These are phyloP conservation scores for Pseudomonodictys pantanalensis DNA, from an alignment of 495 filamentous ascomycete species.

Conservation along the genomic window DNA sequence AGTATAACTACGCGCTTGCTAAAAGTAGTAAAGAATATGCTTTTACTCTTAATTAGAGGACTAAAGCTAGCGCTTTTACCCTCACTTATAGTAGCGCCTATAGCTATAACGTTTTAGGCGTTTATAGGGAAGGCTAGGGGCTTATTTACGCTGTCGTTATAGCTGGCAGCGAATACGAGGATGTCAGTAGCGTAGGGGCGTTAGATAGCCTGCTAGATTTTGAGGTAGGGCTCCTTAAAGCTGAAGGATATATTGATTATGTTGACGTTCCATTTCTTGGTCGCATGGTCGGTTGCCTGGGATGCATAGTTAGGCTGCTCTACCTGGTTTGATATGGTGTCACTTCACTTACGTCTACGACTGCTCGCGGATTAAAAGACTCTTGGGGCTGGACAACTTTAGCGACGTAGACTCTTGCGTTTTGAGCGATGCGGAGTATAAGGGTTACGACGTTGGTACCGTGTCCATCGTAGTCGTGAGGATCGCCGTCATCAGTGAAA, in stretches of 20 bases:
- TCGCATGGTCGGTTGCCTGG: neutral
- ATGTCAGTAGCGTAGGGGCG: neutral
- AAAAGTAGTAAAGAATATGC: neutral
- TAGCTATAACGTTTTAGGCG: neutral
- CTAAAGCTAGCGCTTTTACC: neutral
- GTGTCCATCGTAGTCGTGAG: neutral
- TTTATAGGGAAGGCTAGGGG: neutral
- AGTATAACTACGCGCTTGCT: neutral
- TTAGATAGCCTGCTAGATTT: neutral
- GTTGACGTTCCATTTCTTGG: neutral
- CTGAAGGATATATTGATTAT: constrained; percentile 8
- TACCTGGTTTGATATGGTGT: too few species aligned
- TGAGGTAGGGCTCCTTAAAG: neutral
- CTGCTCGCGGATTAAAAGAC: neutral
- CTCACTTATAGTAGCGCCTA: neutral
- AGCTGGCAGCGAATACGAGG: neutral
- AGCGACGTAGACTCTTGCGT: neutral
- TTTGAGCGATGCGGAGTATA: neutral
- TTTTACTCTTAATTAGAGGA: neutral
- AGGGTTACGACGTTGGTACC: neutral
- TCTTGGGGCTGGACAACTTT: neutral
- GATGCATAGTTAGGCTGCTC: neutral
- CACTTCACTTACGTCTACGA: neutral
- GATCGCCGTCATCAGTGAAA: neutral
- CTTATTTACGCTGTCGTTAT: constrained; percentile 5